Evolutionary conservation across 1,284 basidiomycete genomes (phyloP).

Genomic region (Laetiporus sulphureus): DNA sequence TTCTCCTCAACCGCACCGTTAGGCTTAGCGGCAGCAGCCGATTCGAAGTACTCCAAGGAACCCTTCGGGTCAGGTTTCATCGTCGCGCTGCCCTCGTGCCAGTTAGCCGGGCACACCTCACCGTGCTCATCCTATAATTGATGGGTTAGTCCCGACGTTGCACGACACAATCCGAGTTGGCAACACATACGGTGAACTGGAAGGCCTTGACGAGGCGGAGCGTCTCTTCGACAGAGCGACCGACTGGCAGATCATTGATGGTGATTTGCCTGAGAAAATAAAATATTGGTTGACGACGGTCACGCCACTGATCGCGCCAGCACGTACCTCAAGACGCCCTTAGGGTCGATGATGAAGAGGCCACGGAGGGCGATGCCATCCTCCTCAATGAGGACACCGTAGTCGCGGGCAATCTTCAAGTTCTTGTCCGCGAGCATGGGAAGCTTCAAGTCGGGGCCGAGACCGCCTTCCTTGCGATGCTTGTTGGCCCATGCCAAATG

Average conservation of each 20-base stretch:
- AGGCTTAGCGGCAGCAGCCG: constrained; percentile 24
- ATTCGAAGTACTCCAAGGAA: constrained; percentile 71
- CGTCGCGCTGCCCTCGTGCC: constrained; percentile 70
- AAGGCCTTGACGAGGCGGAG: constrained; percentile 86
- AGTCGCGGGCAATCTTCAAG: constrained; percentile 68
- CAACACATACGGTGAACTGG: constrained; percentile 71
- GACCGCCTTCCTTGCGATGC: constrained; percentile 76
- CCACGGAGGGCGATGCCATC: constrained; percentile 83
- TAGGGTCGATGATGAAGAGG: constrained; percentile 86
- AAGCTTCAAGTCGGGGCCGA: constrained; percentile 81
- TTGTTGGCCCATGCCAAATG: constrained; percentile 85
- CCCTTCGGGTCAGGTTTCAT: constrained; percentile 73
- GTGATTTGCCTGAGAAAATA: constrained; percentile 64
- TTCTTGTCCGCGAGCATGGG: constrained; percentile 70
- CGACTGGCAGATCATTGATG: constrained; percentile 86
- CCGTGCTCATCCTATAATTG: constrained; percentile 68
- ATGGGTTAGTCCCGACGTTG: neutral
- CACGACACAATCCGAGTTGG: neutral
- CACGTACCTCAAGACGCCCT: constrained; percentile 64
- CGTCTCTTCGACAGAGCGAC: constrained; percentile 87
- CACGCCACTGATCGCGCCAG: neutral
- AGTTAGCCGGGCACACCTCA: constrained; percentile 88
- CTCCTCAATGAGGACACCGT: constrained; percentile 82
- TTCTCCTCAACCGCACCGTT: constrained; percentile 25
- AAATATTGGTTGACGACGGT: constrained; percentile 2